Conservation (phyloP, 768 basidiomycete genomes). For the Floccularia luteovirens region DNA sequence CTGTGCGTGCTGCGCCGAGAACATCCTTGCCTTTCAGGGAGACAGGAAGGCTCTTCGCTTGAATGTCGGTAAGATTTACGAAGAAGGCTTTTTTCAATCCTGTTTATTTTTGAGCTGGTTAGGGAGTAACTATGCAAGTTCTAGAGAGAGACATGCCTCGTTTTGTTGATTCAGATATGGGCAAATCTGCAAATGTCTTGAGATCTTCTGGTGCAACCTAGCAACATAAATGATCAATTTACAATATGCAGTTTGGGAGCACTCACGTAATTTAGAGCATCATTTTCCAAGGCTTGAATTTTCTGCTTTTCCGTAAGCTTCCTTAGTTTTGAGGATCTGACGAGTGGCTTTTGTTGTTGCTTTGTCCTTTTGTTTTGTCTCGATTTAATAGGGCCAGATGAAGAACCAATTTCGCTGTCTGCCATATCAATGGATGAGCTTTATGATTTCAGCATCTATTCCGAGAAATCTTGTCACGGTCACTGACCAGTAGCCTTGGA, state of each 20-base stretch:
- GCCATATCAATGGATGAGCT: not conserved
- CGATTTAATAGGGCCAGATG: not conserved
- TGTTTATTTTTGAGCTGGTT: constrained; percentile 15
- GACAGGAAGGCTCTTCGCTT: constrained; percentile 84
- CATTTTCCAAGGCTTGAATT: constrained; percentile 40
- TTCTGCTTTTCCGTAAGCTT: constrained; percentile 40
- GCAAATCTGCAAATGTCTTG: no score
- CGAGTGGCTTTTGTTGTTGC: constrained; percentile 11
- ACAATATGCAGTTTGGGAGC: not conserved
- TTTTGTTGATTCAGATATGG: no score
- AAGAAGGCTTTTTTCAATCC: constrained; percentile 87
- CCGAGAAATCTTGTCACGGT: not conserved
- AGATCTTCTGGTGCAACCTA: constrained; percentile 47
- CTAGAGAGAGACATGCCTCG: constrained; percentile 44
- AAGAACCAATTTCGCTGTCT: constrained; percentile 8
- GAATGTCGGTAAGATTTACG: constrained; percentile 85
- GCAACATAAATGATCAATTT: constrained; percentile 5
- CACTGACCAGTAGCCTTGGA: no score
- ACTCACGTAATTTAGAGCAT: constrained; percentile 44
- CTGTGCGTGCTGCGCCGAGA: constrained; percentile 91
- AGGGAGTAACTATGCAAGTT: not conserved
- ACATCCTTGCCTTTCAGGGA: constrained; percentile 94
- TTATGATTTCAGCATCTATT: not conserved
- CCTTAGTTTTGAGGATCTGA: constrained; percentile 24
- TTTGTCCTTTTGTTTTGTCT: constrained; percentile 12